These are phyloP conservation scores for Brachypodium distachyon DNA, from an alignment of 202 grass and related monocot species.

Conservation along the genomic window DNA sequence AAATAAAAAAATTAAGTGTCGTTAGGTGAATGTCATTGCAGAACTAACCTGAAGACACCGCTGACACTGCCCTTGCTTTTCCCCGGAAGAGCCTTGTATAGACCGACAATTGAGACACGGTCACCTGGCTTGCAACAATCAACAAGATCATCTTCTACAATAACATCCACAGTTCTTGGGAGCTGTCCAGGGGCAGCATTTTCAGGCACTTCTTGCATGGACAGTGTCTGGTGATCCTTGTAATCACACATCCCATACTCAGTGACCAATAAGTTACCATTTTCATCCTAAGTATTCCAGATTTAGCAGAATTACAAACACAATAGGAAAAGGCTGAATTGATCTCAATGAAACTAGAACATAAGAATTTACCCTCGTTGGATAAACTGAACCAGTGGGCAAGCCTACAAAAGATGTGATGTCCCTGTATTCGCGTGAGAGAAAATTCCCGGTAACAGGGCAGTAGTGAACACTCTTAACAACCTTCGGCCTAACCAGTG, in stretches of 20 bases:
- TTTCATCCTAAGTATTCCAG: constrained; percentile 63
- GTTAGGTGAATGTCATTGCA: background rate
- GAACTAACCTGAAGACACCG: constrained; percentile 83
- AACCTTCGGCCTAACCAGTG: constrained; percentile 87
- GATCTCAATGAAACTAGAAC: background rate
- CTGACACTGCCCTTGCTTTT: constrained; percentile 99
- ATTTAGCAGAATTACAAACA: constrained; percentile 10
- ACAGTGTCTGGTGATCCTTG: constrained; percentile 94
- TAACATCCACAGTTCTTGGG: constrained; percentile 88
- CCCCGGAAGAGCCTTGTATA: constrained; percentile 94
- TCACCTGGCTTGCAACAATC: constrained; percentile 99
- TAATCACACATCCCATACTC: constrained; percentile 97
- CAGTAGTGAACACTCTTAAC: constrained; percentile 97
- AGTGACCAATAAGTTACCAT: constrained; percentile 86
- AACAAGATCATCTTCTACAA: constrained; percentile 94
- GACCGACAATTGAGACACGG: constrained; percentile 87
- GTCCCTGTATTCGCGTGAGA: constrained; percentile 87
- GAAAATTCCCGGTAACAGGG: constrained; percentile 47
- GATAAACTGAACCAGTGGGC: constrained; percentile 94
- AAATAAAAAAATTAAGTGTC: background rate
- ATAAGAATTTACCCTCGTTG: constrained; percentile 73
- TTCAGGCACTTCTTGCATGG: constrained; percentile 98
- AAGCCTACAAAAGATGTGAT: constrained; percentile 87
- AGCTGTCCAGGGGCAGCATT: constrained; percentile 95
- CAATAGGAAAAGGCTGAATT: background rate